A percentile compares a stretch with the other conserved stretches of the same genome.
phyloP scores from a whole-genome alignment of 2,329 filamentous ascomycete species.

The Grosmannia penicillata region DNA sequence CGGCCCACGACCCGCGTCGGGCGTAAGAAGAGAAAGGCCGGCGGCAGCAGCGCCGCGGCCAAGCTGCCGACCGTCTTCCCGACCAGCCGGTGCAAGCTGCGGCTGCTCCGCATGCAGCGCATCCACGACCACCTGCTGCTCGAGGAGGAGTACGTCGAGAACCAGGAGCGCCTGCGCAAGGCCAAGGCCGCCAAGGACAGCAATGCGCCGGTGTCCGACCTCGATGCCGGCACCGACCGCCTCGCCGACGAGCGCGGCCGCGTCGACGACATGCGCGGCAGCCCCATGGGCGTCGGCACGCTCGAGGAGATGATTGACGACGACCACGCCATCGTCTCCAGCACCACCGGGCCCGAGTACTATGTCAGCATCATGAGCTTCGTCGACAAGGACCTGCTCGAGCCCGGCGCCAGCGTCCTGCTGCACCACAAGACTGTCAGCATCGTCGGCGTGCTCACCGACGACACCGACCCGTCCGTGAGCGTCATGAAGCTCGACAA shows the following conservation, averaged over 20 bases:
- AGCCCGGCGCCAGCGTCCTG: slow-evolving; percentile 88
- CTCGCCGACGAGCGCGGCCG: slow-evolving; percentile 89
- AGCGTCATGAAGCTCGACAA: slow-evolving; percentile 99
- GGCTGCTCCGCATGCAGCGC: slow-evolving; percentile 93
- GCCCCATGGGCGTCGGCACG: slow-evolving; percentile 95
- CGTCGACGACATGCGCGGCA: slow-evolving; percentile 96
- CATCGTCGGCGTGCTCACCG: slow-evolving; percentile 91
- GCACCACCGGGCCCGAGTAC: slow-evolving; percentile 93
- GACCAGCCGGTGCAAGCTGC: slow-evolving; percentile 92
- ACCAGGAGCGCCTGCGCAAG: slow-evolving; percentile 90
- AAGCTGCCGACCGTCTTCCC: slow-evolving; percentile 92
- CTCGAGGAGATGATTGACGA: slow-evolving; percentile 98
- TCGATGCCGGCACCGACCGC: slow-evolving; percentile 61
- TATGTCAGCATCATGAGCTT: slow-evolving; percentile 99
- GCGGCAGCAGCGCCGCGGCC: slow-evolving; percentile 82
- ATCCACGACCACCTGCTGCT: slow-evolving; percentile 94
- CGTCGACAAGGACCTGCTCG: slow-evolving; percentile 94
- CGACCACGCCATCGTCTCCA: slow-evolving; percentile 96
- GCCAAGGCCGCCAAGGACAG: slow-evolving; percentile 69
- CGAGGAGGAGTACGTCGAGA: slow-evolving; percentile 98
- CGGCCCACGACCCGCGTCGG: slow-evolving; percentile 93
- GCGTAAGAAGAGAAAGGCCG: slow-evolving; percentile 95
- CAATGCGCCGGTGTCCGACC: slow-evolving; percentile 47
- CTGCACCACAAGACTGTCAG: slow-evolving; percentile 97
- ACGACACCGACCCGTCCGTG: slow-evolving; percentile 88